phyloP scores from a whole-genome alignment of 305 asterid species.

The Fraxinus paxiana region DNA sequence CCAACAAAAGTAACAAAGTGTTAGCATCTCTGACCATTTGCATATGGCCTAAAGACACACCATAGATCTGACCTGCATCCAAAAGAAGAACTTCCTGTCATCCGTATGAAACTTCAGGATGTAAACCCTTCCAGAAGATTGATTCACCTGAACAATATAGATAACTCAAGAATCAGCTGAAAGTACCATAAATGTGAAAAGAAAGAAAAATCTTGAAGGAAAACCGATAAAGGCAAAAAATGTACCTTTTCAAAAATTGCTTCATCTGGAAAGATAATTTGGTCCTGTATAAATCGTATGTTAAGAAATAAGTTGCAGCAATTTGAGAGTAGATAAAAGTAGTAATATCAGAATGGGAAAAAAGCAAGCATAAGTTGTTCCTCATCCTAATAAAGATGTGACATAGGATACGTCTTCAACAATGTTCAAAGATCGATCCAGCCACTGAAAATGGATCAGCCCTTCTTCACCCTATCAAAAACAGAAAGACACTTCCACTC shows the following conservation, averaged over 20 bases:
- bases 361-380: conserved; percentile 13
- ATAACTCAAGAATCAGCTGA: conserved; percentile 17
- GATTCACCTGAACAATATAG: conserved; percentile 57
- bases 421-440: conserved; percentile 59
- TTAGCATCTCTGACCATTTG: background rate
- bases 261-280: conserved; percentile 85
- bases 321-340: background rate
- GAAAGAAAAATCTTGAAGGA: background rate
- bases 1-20: conserved; percentile 28
- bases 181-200: background rate
- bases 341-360: background rate
- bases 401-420: conserved; percentile 84
- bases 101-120: conserved; percentile 78
- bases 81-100: conserved; percentile 84
- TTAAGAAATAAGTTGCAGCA: conserved; percentile 43
- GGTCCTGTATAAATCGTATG: conserved; percentile 59
- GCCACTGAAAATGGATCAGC: conserved; percentile 84
- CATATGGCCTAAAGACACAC: conserved; percentile 6
- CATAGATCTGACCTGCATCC: conserved; percentile 78
- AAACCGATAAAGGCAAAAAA: conserved; percentile 11
- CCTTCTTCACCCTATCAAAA: conserved; percentile 82
- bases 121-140: conserved; percentile 86
- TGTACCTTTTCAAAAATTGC: conserved; percentile 83
- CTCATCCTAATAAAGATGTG: conserved; percentile 10
- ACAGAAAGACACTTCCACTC: conserved; percentile 6